These are phyloP conservation scores for Metarhizium robertsii DNA, from an alignment of 2,329 filamentous ascomycete genomes.

Conservation along the genomic window DNA sequence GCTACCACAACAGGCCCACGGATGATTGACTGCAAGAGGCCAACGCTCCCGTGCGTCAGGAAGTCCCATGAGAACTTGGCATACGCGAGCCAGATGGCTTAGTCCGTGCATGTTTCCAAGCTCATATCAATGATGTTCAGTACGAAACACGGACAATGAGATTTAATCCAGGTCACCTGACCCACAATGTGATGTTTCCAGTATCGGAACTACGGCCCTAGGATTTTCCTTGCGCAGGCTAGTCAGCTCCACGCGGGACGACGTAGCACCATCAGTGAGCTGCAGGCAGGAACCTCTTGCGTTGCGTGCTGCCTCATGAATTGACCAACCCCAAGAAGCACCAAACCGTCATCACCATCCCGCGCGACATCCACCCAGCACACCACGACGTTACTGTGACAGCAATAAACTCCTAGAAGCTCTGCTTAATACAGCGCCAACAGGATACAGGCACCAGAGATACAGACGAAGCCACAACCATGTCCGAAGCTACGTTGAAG, in stretches of 20 bases:
- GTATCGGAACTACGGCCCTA: neutral
- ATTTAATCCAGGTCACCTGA: neutral
- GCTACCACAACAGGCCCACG: no score
- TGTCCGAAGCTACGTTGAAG: slow-evolving; percentile 79
- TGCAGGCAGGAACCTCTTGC: slow-evolving; percentile 28
- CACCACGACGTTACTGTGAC: neutral
- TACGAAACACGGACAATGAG: no score
- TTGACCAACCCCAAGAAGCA: slow-evolving; percentile 19
- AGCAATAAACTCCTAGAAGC: no score
- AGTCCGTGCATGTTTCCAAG: no score
- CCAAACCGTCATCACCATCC: slow-evolving; percentile 11
- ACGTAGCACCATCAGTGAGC: neutral
- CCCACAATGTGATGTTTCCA: neutral
- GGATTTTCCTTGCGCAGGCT: neutral
- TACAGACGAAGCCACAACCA: slow-evolving; percentile 27
- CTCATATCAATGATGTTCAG: no score
- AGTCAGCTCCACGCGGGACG: neutral
- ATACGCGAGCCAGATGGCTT: no score
- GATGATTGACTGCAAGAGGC: no score
- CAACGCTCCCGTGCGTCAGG: no score
- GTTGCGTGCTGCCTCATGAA: slow-evolving; percentile 21
- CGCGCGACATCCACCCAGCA: neutral
- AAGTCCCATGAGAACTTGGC: no score
- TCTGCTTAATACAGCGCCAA: neutral
- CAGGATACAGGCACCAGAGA: neutral